Conservation (phyloP, 495 filamentous ascomycete genomes). For the Rusavskia elegans region DNA sequence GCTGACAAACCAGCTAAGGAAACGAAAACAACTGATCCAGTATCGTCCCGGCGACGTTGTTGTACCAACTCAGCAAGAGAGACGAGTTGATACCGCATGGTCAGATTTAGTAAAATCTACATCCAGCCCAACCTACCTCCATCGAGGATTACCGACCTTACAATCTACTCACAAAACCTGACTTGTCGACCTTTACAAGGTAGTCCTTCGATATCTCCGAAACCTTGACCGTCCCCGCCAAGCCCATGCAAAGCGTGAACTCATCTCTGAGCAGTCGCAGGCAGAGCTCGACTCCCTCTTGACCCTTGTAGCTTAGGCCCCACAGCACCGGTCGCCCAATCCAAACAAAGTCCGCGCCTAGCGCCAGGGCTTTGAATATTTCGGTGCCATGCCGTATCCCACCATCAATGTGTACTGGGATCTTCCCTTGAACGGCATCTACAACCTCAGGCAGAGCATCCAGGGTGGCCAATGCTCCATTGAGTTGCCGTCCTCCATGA, state of each 20-base stretch:
- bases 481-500: constrained; percentile 32
- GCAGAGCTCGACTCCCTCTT: constrained; percentile 19
- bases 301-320: constrained; percentile 31
- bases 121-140: too few species aligned
- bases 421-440: constrained; percentile 18
- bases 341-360: constrained; percentile 26
- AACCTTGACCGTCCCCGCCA: constrained; percentile 17
- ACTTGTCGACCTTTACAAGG: constrained; percentile 9
- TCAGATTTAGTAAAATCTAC: too few species aligned
- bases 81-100: too few species aligned
- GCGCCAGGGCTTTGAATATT: constrained; percentile 30
- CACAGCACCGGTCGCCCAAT: constrained; percentile 40
- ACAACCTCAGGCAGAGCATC: constrained; percentile 20
- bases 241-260: constrained; percentile 25
- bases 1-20: too few species aligned
- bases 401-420: constrained; percentile 21
- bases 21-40: too few species aligned
- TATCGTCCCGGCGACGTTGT: too few species aligned
- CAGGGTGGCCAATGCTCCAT: constrained; percentile 17
- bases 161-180: constrained; percentile 9
- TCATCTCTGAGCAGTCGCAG: constrained; percentile 22
- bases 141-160: not conserved
- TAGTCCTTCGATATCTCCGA: constrained; percentile 8
- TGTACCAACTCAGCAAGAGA: too few species aligned
- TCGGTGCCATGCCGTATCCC: constrained; percentile 25